A percentile compares a stretch with the other conserved stretches of the same genome.
phyloP scores from a whole-genome alignment of 2,329 filamentous ascomycete species.

The Blastomyces gilchristii region DNA sequence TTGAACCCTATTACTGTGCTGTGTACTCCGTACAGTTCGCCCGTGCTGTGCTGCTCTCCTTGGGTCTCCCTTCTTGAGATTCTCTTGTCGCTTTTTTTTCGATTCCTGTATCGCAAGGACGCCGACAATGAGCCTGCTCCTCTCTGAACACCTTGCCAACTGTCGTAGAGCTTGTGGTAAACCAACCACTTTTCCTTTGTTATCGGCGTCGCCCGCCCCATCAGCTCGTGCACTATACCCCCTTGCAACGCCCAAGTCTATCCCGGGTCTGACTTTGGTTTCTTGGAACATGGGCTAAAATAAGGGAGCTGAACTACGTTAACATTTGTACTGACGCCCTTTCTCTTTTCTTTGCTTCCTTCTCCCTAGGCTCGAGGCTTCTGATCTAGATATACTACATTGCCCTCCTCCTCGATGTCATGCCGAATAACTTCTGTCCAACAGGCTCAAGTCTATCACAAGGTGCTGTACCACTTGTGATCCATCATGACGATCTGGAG shows the following conservation, averaged over 20 bases:
- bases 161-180: conserved; percentile 4
- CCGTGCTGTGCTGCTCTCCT: neutral
- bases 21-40: neutral
- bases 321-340: neutral
- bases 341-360: neutral
- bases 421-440: conserved; percentile 6
- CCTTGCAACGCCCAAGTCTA: neutral
- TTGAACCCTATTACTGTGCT: neutral
- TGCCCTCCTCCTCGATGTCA: conserved; percentile 10
- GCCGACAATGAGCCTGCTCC: conserved; percentile 2
- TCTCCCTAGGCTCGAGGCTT: conserved; percentile 11
- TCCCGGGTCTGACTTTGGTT: neutral
- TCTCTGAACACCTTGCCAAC: neutral
- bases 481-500: conserved; percentile 37
- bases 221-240: neutral
- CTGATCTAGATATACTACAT: conserved; percentile 6
- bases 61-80: neutral
- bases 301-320: neutral
- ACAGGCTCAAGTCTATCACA: conserved; percentile 13
- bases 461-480: conserved; percentile 8
- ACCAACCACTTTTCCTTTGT: conserved; percentile 6
- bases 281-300: neutral
- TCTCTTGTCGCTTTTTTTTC: neutral
- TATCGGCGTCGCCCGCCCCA: neutral
- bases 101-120: neutral